phyloP scores from a whole-genome alignment of 1,139 yeast species.

The Nakaseomyces uthaithaninus region DNA sequence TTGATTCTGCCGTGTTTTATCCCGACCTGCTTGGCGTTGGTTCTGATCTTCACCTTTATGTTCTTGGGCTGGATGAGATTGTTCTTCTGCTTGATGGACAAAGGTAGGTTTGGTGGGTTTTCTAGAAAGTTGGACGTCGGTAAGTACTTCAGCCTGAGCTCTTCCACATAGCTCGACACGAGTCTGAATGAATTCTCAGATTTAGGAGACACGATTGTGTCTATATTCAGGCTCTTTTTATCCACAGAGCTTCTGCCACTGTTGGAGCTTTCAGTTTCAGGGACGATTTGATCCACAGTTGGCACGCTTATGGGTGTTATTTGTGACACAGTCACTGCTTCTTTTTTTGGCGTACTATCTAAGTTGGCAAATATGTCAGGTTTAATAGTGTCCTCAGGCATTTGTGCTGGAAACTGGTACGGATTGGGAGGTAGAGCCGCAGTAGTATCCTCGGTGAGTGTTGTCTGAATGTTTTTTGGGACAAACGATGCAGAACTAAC shows the following conservation, averaged over 20 bases:
- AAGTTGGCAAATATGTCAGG: neutral
- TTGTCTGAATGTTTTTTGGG: neutral
- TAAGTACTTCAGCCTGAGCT: conserved; percentile 27
- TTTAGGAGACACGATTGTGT: conserved; percentile 10
- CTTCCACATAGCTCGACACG: conserved; percentile 32
- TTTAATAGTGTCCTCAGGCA: neutral
- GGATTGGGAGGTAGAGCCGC: neutral
- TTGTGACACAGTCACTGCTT: neutral
- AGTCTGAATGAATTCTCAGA: conserved; percentile 24
- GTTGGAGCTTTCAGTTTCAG: conserved; percentile 4
- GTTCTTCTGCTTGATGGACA: conserved; percentile 29
- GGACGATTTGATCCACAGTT: neutral
- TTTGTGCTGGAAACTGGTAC: neutral
- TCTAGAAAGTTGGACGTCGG: conserved; percentile 31
- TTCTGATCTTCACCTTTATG: conserved; percentile 31
- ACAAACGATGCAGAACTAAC: conserved; percentile 4
- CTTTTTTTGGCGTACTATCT: neutral
- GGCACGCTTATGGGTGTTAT: conserved; percentile 1
- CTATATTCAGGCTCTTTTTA: neutral
- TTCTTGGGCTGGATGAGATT: conserved; percentile 30
- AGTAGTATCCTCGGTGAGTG: conserved; percentile 1
- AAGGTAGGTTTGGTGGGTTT: conserved; percentile 31
- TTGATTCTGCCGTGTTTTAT: conserved; percentile 33
- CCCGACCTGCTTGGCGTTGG: conserved; percentile 32
- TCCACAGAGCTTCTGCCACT: conserved; percentile 4